Evolutionary conservation across 352 stramenopile species (phyloP).

Genomic region (Phytopythium ostracodes): DNA sequence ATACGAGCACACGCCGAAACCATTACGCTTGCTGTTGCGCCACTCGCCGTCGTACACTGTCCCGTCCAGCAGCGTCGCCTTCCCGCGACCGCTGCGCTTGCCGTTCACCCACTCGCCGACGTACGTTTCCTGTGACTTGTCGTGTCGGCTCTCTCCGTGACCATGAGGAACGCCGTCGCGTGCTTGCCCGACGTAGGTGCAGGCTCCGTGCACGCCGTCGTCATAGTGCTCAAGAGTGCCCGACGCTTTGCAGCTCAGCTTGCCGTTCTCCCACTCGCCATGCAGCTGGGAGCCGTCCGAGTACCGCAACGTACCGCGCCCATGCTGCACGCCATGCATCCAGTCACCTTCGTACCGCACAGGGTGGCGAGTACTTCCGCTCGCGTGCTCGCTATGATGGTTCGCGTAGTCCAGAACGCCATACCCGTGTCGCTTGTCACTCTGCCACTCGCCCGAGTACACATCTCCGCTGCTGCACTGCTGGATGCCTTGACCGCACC

Average conservation of each 20-base stretch:
- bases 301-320: constrained; percentile 60
- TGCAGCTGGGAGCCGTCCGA: constrained; percentile 41
- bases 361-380: constrained; percentile 9
- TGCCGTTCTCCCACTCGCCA: constrained; percentile 30
- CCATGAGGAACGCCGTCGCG: constrained; percentile 43
- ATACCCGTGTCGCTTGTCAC: constrained; percentile 40
- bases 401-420: constrained; percentile 37
- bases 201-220: constrained; percentile 35
- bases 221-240: constrained; percentile 45
- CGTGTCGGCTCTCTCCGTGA: constrained; percentile 43
- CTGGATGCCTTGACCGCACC: constrained; percentile 50
- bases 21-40: constrained; percentile 80
- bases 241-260: constrained; percentile 9
- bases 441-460: constrained; percentile 53
- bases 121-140: constrained; percentile 39
- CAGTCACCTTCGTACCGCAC: constrained; percentile 78
- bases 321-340: constrained; percentile 46
- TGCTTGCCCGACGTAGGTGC: constrained; percentile 47
- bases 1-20: constrained; percentile 68
- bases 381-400: neutral
- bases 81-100: constrained; percentile 44
- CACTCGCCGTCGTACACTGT: constrained; percentile 83
- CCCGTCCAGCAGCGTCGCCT: constrained; percentile 58
- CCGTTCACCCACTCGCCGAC: constrained; percentile 42
- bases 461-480: constrained; percentile 39